phyloP scores from a whole-genome alignment of 257 asterid species.

The Nicotiana obtusifolia region DNA sequence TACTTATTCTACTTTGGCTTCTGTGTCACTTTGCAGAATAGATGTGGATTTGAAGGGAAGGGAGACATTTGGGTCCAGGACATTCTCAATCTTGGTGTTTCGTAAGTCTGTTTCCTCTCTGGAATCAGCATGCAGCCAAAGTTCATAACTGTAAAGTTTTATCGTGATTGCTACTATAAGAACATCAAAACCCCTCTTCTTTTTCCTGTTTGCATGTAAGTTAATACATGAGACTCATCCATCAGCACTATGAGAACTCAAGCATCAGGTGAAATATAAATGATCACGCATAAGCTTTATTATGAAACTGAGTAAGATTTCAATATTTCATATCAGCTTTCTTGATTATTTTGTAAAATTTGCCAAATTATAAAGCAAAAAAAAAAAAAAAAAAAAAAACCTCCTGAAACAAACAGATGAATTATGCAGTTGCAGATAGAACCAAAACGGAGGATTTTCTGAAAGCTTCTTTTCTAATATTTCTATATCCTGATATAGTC shows the following conservation, averaged over 20 bases:
- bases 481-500: background rate
- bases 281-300: background rate
- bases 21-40: slow-evolving; percentile 55
- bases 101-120: slow-evolving; percentile 44
- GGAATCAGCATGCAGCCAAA: background rate
- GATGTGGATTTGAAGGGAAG: slow-evolving; percentile 97
- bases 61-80: slow-evolving; percentile 92
- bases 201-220: background rate
- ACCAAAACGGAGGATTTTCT: background rate
- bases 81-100: slow-evolving; percentile 91
- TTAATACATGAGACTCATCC: background rate
- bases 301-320: background rate
- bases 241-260: background rate
- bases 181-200: background rate
- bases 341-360: background rate
- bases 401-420: background rate
- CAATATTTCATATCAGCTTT: background rate
- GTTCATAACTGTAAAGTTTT: background rate
- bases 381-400: background rate
- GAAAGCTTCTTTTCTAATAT: background rate
- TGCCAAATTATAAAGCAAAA: background rate
- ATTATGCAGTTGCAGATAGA: background rate
- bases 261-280: background rate
- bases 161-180: background rate
- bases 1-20: background rate